Evolutionary conservation across 2,329 filamentous ascomycete species (phyloP), one percentile per base, ranked within the genome.

Genomic region (Herpotrichia juniperi): DNA sequence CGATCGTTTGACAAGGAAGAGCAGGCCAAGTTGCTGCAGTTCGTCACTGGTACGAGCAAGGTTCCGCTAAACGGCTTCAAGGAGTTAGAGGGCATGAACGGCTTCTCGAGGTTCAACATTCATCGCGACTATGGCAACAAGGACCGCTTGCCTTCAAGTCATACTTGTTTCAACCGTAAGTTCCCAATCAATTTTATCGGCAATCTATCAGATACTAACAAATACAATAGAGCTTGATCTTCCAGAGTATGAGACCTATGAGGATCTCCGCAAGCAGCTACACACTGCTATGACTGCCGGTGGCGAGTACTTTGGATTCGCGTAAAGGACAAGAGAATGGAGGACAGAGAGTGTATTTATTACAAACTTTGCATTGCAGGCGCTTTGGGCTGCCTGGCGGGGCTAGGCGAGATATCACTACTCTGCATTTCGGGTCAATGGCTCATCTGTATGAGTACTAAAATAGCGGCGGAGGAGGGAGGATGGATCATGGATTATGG

Each of bases 141-240:
- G 77, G 91, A 97, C 70, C 89, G 94, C 62, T 83, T 99, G 59
- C 94, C 94, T 50, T 96, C 91, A 66, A 96, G 93, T 65, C 96
- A 99, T 76, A 99, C 94, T 58, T 99, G 94, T 81, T 99, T 99
- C 79, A 99, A 99, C 75, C 94, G 92, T 96, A 85, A 89, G 91
- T 89, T 56, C 47, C 30, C 31, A 16, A 4, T 30, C 10, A 16
- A 3, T 10, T 17, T 2, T 17, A 21, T n/a, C 12, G 12, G 17
- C 22, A 8, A 7, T 31, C 17, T 8, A n/a, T n/a, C n/a, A 26
- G 28, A 46, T 60, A 61, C 76, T 81, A 67, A 82, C 64, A 46
- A 39, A 4, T 3, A 37, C 50, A 47, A 54, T 74, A 96, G 92
- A 99, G 80, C 91, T 99, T 72, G 94, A 99, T 79, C 85, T 99